Percentiles rank a stretch among this genome's conserved stretches.
These are phyloP conservation scores for Ceratocystis variospora DNA, from an alignment of 2,329 filamentous ascomycete genomes.

Conservation along the genomic window DNA sequence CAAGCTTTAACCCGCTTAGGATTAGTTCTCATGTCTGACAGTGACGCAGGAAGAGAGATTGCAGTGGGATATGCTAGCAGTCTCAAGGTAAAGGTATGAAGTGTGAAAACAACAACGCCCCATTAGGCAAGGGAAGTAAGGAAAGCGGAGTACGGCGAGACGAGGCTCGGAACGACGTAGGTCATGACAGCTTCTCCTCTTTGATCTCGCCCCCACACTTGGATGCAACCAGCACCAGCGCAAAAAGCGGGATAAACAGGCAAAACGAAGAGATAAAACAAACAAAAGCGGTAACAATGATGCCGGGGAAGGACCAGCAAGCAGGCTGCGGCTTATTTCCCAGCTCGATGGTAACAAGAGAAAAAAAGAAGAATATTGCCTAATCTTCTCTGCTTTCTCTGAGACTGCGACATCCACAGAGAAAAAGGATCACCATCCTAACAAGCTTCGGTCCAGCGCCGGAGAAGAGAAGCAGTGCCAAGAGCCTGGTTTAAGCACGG, in stretches of 20 bases:
- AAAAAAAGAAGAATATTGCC: background rate
- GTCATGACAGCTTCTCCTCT: background rate
- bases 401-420: background rate
- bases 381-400: background rate
- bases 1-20: constrained; percentile 4
- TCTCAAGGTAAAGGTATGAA: background rate
- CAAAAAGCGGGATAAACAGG: too few species aligned
- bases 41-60: background rate
- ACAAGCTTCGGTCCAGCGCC: background rate
- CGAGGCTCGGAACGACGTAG: background rate
- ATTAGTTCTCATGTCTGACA: background rate
- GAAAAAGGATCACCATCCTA: background rate
- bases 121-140: too few species aligned
- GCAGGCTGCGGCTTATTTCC: background rate
- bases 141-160: too few species aligned
- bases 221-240: background rate
- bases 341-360: background rate
- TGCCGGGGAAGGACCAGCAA: background rate
- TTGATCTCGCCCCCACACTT: background rate
- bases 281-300: background rate
- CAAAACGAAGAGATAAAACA: background rate
- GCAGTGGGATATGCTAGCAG: background rate
- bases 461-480: background rate
- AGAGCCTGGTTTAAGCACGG: background rate
- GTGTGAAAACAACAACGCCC: background rate